Evolutionary conservation across 2,329 filamentous ascomycete genomes (phyloP), one percentile per base, ranked within the genome.

Genomic region (Thyridium curvatum): DNA sequence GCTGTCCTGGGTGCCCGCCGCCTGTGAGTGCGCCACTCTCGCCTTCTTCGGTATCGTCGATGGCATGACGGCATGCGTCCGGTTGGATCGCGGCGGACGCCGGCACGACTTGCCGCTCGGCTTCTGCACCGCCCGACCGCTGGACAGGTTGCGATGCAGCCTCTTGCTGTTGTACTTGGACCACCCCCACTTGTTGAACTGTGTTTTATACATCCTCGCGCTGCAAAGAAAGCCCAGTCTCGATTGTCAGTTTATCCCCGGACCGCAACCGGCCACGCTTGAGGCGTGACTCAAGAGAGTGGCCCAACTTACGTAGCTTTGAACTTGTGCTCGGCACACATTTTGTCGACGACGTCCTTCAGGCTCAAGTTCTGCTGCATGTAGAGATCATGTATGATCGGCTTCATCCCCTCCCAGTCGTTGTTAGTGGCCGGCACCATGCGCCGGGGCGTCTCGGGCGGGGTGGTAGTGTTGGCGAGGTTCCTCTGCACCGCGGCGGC

Each of bases 81-180:
- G 18, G 16, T 14, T 15, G 12, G 41, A 41, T 14, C 43, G 34
- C 21, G 40, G 42, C 12, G 43, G 33, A 31, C 45, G 30, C 34
- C 44, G 40, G 37, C 45, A 46, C 10, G 45, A 46, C 34, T 46
- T 46, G 30, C 45, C 45, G n/a, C 34, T 38, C 18, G 45, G 42
- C 41, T 41, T 46, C 34, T 45, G 40, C 9, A 46, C 34, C 21
- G 39, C 21, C n/a, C 39, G 45, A 29, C 45, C 43, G 9, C 42
- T 40, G 8, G 44, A 45, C 12, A 45, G 17, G 30, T 45, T 41
- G 5, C 37, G 38, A 28, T 43, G 35, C 37, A 42, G 33, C 34
- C 45, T 40, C 35, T 46, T 46, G 18, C 40, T 45, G 34, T 46
- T 46, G 26, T 46, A 46, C 18, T 46, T 46, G 34, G 40, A 43